These are phyloP conservation scores for Dryas integrifolia DNA, from an alignment of 331 rosid genomes.

Conservation along the genomic window DNA sequence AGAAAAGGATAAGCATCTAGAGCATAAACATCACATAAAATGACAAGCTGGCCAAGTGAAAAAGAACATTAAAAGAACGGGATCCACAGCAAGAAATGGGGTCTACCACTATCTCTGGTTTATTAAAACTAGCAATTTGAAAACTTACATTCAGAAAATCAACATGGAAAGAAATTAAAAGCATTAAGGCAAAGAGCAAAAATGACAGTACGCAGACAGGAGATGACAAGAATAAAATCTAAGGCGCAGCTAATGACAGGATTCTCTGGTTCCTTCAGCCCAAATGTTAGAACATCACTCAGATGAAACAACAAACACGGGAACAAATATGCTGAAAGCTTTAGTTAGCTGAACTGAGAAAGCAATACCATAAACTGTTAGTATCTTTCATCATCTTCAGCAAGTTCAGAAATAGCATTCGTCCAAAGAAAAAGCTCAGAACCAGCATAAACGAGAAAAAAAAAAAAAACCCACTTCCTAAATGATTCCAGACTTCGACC, in stretches of 20 bases:
- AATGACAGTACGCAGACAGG: background rate
- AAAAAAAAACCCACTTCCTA: constrained; percentile 18
- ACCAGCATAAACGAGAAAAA: background rate
- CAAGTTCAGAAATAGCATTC: background rate
- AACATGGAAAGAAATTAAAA: background rate
- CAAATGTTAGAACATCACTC: constrained; percentile 2
- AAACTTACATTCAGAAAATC: background rate
- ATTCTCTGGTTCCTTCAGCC: constrained; percentile 9
- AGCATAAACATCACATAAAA: constrained; percentile 10
- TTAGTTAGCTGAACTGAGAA: constrained; percentile 1
- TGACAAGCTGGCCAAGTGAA: constrained; percentile 17
- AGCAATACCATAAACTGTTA: constrained; percentile 17
- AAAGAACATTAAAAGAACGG: constrained; percentile 18
- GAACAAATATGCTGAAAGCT: constrained; percentile 10
- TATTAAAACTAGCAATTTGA: background rate
- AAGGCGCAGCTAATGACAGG: background rate
- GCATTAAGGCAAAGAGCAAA: background rate
- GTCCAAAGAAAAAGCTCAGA: background rate
- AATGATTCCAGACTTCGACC: constrained; percentile 11
- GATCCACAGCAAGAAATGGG: constrained; percentile 3
- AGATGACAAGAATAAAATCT: background rate
- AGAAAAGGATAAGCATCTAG: constrained; percentile 14
- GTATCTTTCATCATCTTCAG: constrained; percentile 4
- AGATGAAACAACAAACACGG: constrained; percentile 29
- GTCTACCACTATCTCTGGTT: background rate